Evolutionary conservation across 768 basidiomycete genomes (phyloP), one percentile per base, ranked within the genome.

Genomic region (Termitomyces sp.): DNA sequence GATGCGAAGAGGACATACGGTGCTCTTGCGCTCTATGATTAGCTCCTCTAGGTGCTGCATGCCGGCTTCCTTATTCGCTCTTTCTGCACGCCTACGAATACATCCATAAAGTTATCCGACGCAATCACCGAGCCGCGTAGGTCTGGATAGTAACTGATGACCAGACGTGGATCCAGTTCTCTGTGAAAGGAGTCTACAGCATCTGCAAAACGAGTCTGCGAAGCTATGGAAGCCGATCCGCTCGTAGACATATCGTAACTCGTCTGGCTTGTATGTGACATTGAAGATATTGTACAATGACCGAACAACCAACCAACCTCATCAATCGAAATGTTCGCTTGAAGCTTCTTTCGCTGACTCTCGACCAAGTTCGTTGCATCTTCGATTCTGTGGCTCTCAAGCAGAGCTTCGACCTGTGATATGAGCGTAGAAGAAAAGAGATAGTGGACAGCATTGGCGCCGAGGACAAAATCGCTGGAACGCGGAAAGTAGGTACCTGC

Each of bases 181-280:
- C 92, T 92, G 55, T 84, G 79, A 65, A 88, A 85, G 56, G 90
- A 81, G 60, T 81, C 82, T 18, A 87, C 88, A 1, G 94, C 93
- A 57, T 92, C 88, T 60, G 89, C 86, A 68, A 97, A 95, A 51
- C 86, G 76, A 0, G 91, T 92, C 68, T 31, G 76, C 69, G 66
- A 95, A 79, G 63, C 87, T 86, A 68, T 86, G 81, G 66, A 90
- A 90, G 16, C 90, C 94, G 54, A 95, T 82, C 34, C 85, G 84
- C 64, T 92, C 89, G 67, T 91, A 90, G 36, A 92, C 78, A 62
- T 91, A 92, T 59, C 81, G 80, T 49, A 94, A 73, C 64, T 90
- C 88, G 34, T 89, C 87, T 70, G 76, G 80, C 86, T 77, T 58
- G 44, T 22, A 55, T 33, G 44, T 57, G 29, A 37, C 20, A 16